Conservation (phyloP, 1,284 basidiomycete species). For the Ceratobasidium sp. region DNA sequence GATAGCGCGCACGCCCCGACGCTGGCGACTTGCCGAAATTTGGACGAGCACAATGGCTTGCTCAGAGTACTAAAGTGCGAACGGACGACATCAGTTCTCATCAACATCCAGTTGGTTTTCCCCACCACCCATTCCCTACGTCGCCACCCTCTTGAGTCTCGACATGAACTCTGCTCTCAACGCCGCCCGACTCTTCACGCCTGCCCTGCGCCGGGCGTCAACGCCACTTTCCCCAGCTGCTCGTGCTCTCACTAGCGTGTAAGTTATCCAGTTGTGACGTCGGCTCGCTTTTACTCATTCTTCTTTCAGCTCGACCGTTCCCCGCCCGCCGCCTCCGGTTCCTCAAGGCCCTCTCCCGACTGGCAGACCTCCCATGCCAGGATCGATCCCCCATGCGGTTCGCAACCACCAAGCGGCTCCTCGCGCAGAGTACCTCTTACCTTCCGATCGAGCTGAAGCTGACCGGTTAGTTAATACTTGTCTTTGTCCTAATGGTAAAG, state of each 20-base stretch:
- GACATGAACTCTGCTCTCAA: constrained; percentile 39
- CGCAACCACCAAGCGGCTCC: constrained; percentile 40
- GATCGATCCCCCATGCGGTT: constrained; percentile 25
- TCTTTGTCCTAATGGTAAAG: background rate
- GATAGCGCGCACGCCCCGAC: constrained; percentile 38
- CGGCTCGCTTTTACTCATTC: background rate
- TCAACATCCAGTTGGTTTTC: background rate
- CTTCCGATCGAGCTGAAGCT: constrained; percentile 26
- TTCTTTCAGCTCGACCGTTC: constrained; percentile 6
- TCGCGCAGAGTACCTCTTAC: constrained; percentile 26
- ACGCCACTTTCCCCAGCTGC: background rate
- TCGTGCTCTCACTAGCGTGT: constrained; percentile 29
- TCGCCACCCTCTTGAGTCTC: background rate
- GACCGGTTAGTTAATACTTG: constrained; percentile 17
- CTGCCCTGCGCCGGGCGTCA: constrained; percentile 23
- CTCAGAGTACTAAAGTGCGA: constrained; percentile 36
- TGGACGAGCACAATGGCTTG: constrained; percentile 11
- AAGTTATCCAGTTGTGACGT: background rate
- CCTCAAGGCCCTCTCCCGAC: background rate
- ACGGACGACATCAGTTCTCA: background rate
- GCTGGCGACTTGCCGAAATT: constrained; percentile 23
- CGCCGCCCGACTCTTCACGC: constrained; percentile 39
- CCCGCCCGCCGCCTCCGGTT: background rate
- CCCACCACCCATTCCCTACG: background rate
- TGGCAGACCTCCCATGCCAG: background rate